phyloP scores from a whole-genome alignment of 1,284 basidiomycete genomes.

The Salmacisia buchloeana region DNA sequence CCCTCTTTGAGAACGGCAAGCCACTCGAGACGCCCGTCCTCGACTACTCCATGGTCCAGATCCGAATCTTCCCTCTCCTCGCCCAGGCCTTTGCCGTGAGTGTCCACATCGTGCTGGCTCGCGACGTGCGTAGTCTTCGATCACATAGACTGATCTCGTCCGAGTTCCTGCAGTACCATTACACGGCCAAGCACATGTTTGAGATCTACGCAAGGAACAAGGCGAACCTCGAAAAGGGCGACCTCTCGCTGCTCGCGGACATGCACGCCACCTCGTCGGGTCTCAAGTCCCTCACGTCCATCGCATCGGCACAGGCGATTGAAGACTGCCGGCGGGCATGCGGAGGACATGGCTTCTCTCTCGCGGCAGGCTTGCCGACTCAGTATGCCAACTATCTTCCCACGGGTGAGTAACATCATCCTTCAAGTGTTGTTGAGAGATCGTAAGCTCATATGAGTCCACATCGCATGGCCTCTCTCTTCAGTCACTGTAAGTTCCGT shows the following conservation, averaged over 20 bases:
- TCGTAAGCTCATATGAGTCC: too few species aligned
- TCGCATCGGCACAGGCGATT: conserved; percentile 50
- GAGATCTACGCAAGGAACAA: conserved; percentile 49
- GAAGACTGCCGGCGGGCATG: conserved; percentile 52
- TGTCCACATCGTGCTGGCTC: too few species aligned
- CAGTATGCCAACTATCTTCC: conserved; percentile 42
- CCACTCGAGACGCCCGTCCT: conserved; percentile 51
- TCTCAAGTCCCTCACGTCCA: conserved; percentile 49
- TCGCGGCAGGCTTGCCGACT: conserved; percentile 41
- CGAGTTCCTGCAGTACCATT: too few species aligned
- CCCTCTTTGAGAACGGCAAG: conserved; percentile 44
- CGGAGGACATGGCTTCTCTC: conserved; percentile 51
- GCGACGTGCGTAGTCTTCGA: too few species aligned
- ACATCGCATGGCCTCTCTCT: conserved; percentile 12
- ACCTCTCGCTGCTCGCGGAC: conserved; percentile 51
- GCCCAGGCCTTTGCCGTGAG: conserved; percentile 50
- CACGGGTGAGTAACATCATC: too few species aligned
- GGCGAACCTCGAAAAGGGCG: conserved; percentile 44
- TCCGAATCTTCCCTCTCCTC: conserved; percentile 52
- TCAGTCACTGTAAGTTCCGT: background rate
- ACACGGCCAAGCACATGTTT: conserved; percentile 49
- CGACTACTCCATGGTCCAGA: conserved; percentile 52
- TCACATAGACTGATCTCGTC: too few species aligned
- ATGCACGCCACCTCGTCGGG: conserved; percentile 51
- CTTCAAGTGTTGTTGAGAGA: too few species aligned